Conservation (phyloP, 345 rosid species). For the Aethionema arabicum region DNA sequence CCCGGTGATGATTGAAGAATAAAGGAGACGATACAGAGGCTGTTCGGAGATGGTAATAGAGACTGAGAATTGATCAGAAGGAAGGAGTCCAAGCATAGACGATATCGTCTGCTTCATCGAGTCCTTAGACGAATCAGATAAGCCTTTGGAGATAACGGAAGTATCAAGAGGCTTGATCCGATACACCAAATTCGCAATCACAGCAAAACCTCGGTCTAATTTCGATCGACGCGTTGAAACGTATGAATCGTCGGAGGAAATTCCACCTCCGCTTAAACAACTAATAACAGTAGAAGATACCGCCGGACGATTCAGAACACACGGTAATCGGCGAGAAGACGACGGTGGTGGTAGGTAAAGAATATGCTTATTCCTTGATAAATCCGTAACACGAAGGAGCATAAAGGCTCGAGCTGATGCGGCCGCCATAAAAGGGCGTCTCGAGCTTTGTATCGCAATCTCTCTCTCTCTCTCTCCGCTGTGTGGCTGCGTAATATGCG, state of each 20-base stretch:
- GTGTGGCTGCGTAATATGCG: slow-evolving; percentile 38
- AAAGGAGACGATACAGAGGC: slow-evolving; percentile 68
- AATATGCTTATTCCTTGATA: slow-evolving; percentile 38
- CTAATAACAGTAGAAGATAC: slow-evolving; percentile 37
- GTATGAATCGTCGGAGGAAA: slow-evolving; percentile 67
- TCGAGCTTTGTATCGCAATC: slow-evolving; percentile 21
- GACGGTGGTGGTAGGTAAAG: slow-evolving; percentile 30
- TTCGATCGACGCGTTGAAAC: slow-evolving; percentile 75
- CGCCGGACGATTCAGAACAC: slow-evolving; percentile 20
- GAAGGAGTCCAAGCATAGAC: slow-evolving; percentile 86
- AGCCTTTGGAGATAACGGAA: slow-evolving; percentile 68
- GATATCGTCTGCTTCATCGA: slow-evolving; percentile 95
- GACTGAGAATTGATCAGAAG: slow-evolving; percentile 76
- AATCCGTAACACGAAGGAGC: slow-evolving; percentile 43
- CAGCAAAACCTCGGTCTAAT: slow-evolving; percentile 67
- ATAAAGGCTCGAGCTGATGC: slow-evolving; percentile 53
- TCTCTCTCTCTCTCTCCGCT: slow-evolving; percentile 22
- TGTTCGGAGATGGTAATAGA: slow-evolving; percentile 53
- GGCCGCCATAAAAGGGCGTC: slow-evolving; percentile 58
- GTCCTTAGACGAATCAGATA: slow-evolving; percentile 83
- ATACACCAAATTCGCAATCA: slow-evolving; percentile 74
- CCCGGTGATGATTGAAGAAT: slow-evolving; percentile 88
- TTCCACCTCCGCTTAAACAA: slow-evolving; percentile 67
- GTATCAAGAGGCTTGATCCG: slow-evolving; percentile 80
- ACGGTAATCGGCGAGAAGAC: slow-evolving; percentile 26